These are phyloP conservation scores for Solanum aculeatissimum DNA, from an alignment of 305 asterid species.

Conservation along the genomic window DNA sequence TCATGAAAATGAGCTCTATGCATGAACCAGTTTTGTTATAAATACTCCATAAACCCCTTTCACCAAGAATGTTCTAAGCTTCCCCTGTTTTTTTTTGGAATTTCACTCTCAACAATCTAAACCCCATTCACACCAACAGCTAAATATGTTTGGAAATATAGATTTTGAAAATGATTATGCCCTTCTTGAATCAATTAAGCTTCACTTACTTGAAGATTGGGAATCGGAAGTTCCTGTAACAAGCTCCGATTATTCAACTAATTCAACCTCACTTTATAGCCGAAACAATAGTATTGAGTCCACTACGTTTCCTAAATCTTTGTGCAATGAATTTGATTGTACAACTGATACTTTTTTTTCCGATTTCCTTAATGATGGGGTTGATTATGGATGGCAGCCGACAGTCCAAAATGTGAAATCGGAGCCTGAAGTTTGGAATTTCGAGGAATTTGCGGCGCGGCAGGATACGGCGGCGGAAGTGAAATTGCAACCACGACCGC, in stretches of 20 bases:
- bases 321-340: background rate
- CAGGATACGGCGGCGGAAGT: background rate
- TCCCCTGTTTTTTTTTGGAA: background rate
- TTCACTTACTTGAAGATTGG: slow-evolving; percentile 30
- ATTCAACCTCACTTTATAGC: background rate
- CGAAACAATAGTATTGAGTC: background rate
- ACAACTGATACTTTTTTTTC: background rate
- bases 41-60: background rate
- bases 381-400: background rate
- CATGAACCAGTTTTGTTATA: background rate
- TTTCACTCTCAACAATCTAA: background rate
- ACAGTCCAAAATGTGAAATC: background rate
- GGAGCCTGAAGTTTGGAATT: slow-evolving; percentile 2
- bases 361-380: background rate
- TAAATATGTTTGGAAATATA: slow-evolving; percentile 2
- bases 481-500: background rate
- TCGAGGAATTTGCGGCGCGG: background rate
- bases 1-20: background rate
- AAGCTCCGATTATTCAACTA: background rate
- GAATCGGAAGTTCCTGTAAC: background rate
- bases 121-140: background rate
- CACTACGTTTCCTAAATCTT: background rate
- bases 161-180: slow-evolving; percentile 25
- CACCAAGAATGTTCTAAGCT: background rate
- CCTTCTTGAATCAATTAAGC: slow-evolving; percentile 34